phyloP scores from a whole-genome alignment of 2,329 filamentous ascomycete genomes.

The Alternaria dauci region DNA sequence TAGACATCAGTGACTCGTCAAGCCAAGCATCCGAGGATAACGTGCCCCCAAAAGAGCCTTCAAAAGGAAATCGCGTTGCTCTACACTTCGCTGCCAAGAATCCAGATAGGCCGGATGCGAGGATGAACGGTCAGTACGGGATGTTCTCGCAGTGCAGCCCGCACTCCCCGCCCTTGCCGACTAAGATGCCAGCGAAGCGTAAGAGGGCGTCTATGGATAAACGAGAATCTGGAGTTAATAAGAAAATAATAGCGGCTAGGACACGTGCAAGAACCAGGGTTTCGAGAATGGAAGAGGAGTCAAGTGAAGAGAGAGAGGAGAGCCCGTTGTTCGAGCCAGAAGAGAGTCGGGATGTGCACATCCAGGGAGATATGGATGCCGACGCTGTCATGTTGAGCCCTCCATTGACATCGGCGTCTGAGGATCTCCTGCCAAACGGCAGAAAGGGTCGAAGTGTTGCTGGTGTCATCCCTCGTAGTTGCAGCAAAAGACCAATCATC shows the following conservation, averaged over 20 bases:
- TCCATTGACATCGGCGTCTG: neutral
- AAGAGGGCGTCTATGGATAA: neutral
- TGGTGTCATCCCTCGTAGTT: neutral
- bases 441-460: neutral
- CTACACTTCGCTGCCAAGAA: neutral
- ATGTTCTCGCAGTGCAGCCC: neutral
- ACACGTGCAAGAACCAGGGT: neutral
- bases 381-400: neutral
- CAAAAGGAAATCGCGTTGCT: neutral
- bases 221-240: neutral
- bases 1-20: neutral
- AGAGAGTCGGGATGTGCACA: neutral
- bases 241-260: neutral
- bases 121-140: neutral
- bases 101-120: neutral
- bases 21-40: conserved; percentile 2
- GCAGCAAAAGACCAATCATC: neutral
- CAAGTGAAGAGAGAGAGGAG: neutral
- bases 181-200: neutral
- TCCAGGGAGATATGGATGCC: neutral
- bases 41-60: neutral
- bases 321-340: neutral
- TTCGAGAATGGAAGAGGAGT: accelerated
- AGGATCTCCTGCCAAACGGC: neutral
- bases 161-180: neutral